Percentiles rank a stretch among this genome's conserved stretches.
These are phyloP conservation scores for Closterium sp. DNA, from an alignment of 139 green algal species.

Conservation along the genomic window DNA sequence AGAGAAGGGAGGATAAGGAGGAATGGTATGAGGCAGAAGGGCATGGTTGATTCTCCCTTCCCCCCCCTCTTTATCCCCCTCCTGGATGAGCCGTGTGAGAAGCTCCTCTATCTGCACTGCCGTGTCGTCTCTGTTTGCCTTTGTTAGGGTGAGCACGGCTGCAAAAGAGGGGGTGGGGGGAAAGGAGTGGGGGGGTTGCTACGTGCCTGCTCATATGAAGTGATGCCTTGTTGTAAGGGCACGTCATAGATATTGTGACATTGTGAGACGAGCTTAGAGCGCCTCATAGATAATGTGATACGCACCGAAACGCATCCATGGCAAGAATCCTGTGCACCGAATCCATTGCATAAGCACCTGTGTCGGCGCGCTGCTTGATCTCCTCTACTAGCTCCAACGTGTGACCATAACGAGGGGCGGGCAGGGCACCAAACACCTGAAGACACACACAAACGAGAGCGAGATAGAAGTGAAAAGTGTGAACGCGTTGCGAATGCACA, in stretches of 20 bases:
- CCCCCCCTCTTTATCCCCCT: too few relatives aligned
- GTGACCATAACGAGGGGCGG: slow-evolving; percentile 36
- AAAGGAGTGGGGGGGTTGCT: too few relatives aligned
- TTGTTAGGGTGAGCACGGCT: slow-evolving; percentile 37
- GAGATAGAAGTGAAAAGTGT: neutral
- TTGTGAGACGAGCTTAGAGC: too few relatives aligned
- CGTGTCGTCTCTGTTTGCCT: slow-evolving; percentile 28
- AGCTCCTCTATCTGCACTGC: slow-evolving; percentile 31
- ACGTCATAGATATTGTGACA: too few relatives aligned
- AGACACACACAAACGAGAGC: neutral
- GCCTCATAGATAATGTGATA: too few relatives aligned
- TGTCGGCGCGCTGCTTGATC: slow-evolving; percentile 48
- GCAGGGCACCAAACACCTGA: slow-evolving; percentile 44
- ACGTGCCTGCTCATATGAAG: too few relatives aligned
- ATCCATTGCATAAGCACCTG: slow-evolving; percentile 4
- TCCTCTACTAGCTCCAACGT: slow-evolving; percentile 33
- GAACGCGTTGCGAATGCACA: slow-evolving; percentile 1
- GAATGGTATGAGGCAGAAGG: too few relatives aligned
- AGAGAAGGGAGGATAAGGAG: neutral
- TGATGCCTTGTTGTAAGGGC: too few relatives aligned
- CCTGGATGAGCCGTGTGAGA: too few relatives aligned
- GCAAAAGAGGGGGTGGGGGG: neutral
- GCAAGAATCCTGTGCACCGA: neutral
- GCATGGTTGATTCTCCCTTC: too few relatives aligned
- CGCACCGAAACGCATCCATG: too few relatives aligned